Base-by-base conservation (phyloP, 1,284 basidiomycete genomes). In the Sanghuangporus baumii region DNA sequence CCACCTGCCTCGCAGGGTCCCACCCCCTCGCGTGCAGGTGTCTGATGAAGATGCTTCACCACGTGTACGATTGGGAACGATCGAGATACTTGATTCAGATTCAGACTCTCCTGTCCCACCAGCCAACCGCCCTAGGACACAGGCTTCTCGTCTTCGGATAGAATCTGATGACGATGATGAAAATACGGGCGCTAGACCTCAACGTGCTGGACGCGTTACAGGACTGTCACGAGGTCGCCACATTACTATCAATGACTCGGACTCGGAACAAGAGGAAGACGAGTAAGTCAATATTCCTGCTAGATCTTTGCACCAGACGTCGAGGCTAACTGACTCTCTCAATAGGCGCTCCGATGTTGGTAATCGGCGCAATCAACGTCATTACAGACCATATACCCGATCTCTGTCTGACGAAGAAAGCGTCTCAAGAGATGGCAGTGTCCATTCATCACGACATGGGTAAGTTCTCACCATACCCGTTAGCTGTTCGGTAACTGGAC, bases 351-450 rank as follows among this genome's bases (percentile, higher is more conserved):
- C 52, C n/a, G 52, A 54, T 37, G 12, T 6, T 16, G 52, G 18
- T 5, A 34, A n/a, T 37, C 31, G 48, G 26, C 48, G 31, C 18
- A 23, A 16, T 7, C 41, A 43, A 12, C 3, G 41, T 14, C 50
- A 7, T 37, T 1, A 16, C 7, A 37, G 52, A 38, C 18, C 11
- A 38, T 38, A 51, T 37, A 38, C 47, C 38, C 31, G 57, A 40
- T 40, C 57, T 18, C 1, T 59, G 34, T 59, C 57, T 14, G 38
- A 41, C 3, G 47, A 48, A 51, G 47, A 18, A 3, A 59, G 57
- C 38, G 34, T 59, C 36, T 58, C 57, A 6, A 46, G 36, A 18
- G 37, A 59, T 31, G 57, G 48, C 20, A 59, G 57, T 59, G 57
- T 52, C 26, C 47, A 51, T 23, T 51, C 47, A 18, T 59, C 57